Percentiles rank a stretch among this genome's conserved stretches.
These are phyloP conservation scores for Fusarium palustre DNA, from an alignment of 2,329 filamentous ascomycete genomes.

Conservation along the genomic window DNA sequence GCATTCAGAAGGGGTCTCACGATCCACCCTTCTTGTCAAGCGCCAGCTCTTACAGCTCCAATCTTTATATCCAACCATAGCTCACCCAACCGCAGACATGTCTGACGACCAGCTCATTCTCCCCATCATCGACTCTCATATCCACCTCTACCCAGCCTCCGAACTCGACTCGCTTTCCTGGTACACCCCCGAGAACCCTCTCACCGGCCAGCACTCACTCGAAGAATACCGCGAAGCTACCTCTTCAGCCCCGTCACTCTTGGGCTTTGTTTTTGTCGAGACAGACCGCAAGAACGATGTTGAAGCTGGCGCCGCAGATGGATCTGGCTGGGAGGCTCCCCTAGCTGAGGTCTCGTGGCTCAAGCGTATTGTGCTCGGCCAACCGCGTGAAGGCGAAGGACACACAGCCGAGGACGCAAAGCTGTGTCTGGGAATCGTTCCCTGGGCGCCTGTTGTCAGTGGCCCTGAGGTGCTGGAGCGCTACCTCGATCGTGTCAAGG, in stretches of 20 bases:
- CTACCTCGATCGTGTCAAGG: conserved; percentile 73
- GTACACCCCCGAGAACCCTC: conserved; percentile 69
- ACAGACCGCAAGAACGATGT: conserved; percentile 77
- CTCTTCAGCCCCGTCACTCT: conserved; percentile 57
- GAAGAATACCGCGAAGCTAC: conserved; percentile 69
- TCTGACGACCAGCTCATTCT: conserved; percentile 56
- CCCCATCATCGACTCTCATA: conserved; percentile 87
- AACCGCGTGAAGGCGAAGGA: conserved; percentile 67
- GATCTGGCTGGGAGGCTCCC: conserved; percentile 73
- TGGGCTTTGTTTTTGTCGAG: conserved; percentile 86
- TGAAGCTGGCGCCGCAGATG: conserved; percentile 57
- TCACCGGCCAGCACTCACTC: conserved; percentile 74
- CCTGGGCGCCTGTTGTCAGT: conserved; percentile 86
- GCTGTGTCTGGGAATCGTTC: conserved; percentile 76
- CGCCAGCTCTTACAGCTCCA: not conserved
- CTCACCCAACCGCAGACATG: conserved; percentile 45
- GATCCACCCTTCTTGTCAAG: not conserved
- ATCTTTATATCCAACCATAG: not conserved
- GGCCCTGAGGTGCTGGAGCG: conserved; percentile 68
- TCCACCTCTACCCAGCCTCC: conserved; percentile 83
- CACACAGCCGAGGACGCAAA: conserved; percentile 59
- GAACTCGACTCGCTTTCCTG: conserved; percentile 77
- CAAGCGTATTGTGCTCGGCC: conserved; percentile 72
- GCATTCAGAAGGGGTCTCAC: not conserved
- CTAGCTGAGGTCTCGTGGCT: conserved; percentile 79